phyloP scores from a whole-genome alignment of 1,139 yeast genomes.

The Kodamaea sp. region DNA sequence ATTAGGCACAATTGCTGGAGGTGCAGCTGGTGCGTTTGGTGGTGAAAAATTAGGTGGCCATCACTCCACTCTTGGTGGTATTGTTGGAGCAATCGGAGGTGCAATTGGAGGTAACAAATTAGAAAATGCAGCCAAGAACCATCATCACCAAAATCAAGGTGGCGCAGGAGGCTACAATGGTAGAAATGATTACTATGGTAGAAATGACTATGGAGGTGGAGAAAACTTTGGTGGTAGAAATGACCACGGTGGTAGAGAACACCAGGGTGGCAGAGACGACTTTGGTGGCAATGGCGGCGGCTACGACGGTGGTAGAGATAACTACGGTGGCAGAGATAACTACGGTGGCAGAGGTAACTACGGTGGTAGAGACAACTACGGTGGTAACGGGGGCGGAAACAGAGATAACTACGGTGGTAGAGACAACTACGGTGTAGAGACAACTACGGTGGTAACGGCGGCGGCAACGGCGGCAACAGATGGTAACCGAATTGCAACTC shows the following conservation, averaged over 20 bases:
- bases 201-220: conserved; percentile 5
- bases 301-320: no score
- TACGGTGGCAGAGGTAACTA: no score
- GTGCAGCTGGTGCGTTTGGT: conserved; percentile 56
- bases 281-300: no score
- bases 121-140: conserved; percentile 38
- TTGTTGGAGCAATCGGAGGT: conserved; percentile 60
- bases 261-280: no score
- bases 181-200: conserved; percentile 10
- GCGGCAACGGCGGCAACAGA: conserved; percentile 9
- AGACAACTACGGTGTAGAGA: no score
- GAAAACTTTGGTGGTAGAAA: background rate
- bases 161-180: conserved; percentile 9
- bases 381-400: no score
- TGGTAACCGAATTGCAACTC: conserved; percentile 9
- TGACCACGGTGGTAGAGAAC: background rate
- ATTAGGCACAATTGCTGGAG: conserved; percentile 53
- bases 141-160: conserved; percentile 14
- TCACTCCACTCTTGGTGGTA: conserved; percentile 51
- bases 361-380: no score
- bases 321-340: no score
- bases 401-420: no score
- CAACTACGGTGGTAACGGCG: conserved; percentile 10
- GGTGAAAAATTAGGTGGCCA: conserved; percentile 40
- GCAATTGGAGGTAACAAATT: conserved; percentile 56